phyloP scores from a whole-genome alignment of 2,329 filamentous ascomycete genomes.

The Zalaria sp. region DNA sequence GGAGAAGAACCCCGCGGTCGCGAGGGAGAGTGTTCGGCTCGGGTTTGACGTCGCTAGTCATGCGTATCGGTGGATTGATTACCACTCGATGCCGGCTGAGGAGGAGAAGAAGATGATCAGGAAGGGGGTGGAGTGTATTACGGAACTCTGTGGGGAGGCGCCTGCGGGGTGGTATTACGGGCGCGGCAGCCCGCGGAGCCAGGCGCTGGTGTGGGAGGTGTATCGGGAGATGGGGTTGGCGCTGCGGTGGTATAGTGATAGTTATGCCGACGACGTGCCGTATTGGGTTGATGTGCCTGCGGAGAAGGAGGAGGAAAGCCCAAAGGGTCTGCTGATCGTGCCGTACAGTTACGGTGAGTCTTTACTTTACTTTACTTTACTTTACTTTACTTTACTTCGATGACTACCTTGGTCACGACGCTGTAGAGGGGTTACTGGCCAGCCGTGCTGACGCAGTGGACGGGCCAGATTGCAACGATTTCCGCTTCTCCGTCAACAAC shows the following conservation, averaged over 20 bases:
- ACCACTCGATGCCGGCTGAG: slow-evolving; percentile 31
- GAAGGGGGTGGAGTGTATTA: slow-evolving; percentile 24
- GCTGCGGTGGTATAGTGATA: slow-evolving; percentile 36
- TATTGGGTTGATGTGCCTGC: slow-evolving; percentile 41
- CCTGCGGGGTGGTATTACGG: slow-evolving; percentile 39
- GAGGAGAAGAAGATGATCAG: slow-evolving; percentile 35
- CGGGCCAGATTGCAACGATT: slow-evolving; percentile 37
- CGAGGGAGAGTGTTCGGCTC: slow-evolving; percentile 31
- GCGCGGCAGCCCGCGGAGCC: slow-evolving; percentile 28
- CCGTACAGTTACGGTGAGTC: slow-evolving; percentile 31
- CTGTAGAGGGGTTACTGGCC: background rate
- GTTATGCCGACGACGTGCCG: slow-evolving; percentile 41
- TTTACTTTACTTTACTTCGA: too few relatives aligned
- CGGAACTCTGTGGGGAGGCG: slow-evolving; percentile 30
- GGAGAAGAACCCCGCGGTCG: slow-evolving; percentile 34
- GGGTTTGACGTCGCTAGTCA: slow-evolving; percentile 38
- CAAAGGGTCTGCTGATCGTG: slow-evolving; percentile 39
- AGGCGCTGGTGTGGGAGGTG: slow-evolving; percentile 32
- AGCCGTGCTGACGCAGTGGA: slow-evolving; percentile 2
- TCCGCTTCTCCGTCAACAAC: slow-evolving; percentile 29
- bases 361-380: too few relatives aligned
- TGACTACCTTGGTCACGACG: too few relatives aligned
- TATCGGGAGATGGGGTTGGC: slow-evolving; percentile 39
- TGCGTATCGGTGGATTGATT: slow-evolving; percentile 38
- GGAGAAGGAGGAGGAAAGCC: slow-evolving; percentile 25